Evolutionary conservation across 2,329 filamentous ascomycete genomes (phyloP).

Genomic region (Sarocladium brachiariae): DNA sequence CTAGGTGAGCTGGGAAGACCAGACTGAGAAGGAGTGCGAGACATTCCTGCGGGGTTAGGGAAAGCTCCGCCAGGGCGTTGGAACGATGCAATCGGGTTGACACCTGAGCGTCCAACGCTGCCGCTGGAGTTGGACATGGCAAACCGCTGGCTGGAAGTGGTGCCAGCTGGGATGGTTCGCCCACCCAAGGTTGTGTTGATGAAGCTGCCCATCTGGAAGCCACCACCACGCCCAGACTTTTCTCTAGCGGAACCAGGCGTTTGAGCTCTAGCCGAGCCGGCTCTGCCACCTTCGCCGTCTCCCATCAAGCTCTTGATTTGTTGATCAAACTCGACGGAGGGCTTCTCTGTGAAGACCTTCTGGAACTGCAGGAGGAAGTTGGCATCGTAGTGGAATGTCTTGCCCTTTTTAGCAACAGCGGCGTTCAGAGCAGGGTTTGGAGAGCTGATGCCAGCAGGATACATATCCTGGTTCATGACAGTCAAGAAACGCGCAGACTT

Average conservation of each 20-base stretch:
- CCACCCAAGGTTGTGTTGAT: conserved; percentile 30
- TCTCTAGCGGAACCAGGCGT: conserved; percentile 46
- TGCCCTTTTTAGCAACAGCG: conserved; percentile 70
- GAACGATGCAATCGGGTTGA: conserved; percentile 35
- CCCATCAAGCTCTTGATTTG: conserved; percentile 85
- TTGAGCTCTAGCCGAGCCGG: conserved; percentile 48
- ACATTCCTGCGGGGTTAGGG: conserved; percentile 52
- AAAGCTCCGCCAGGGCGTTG: conserved; percentile 46
- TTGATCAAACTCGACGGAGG: conserved; percentile 84
- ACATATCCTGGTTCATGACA: conserved; percentile 70
- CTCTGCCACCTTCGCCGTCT: conserved; percentile 59
- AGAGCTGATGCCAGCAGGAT: conserved; percentile 76
- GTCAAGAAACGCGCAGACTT: conserved; percentile 86
- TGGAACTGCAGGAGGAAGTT: conserved; percentile 96
- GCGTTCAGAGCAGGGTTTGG: conserved; percentile 88
- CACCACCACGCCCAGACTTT: conserved; percentile 44
- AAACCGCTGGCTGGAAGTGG: conserved; percentile 73
- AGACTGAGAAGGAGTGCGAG: conserved; percentile 55
- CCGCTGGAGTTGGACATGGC: conserved; percentile 46
- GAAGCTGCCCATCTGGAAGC: conserved; percentile 66
- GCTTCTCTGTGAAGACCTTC: conserved; percentile 92
- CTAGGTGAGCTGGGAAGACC: conserved; percentile 66
- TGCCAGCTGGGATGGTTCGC: conserved; percentile 62
- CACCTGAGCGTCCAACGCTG: conserved; percentile 38
- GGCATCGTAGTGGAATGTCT: conserved; percentile 89